Conservation (phyloP, 441 rosid species). For the Adansonia gregorii region DNA sequence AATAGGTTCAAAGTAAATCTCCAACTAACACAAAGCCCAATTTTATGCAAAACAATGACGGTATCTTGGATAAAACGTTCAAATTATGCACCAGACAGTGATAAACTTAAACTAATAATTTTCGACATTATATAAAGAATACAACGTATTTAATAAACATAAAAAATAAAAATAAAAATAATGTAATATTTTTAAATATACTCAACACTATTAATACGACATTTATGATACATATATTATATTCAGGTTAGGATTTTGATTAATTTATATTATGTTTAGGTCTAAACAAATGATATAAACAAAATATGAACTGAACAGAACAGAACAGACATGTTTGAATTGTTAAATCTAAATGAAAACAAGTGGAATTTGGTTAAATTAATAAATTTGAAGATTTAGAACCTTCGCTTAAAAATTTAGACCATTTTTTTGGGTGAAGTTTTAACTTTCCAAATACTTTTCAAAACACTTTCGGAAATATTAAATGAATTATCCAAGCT, state of each 20-base stretch:
- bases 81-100: background rate
- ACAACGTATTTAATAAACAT: no score
- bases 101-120: no score
- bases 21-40: background rate
- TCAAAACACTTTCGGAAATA: constrained; percentile 30
- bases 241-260: no score
- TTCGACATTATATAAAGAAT: no score
- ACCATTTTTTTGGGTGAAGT: constrained; percentile 24
- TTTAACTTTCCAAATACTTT: constrained; percentile 37
- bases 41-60: background rate
- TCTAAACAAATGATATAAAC: no score
- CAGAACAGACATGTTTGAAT: no score
- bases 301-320: no score
- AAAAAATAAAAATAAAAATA: no score
- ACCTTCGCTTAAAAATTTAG: constrained; percentile 26
- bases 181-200: no score
- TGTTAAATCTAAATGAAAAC: background rate
- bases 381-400: background rate
- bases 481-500: background rate
- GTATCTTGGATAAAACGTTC: background rate
- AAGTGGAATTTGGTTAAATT: background rate
- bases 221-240: no score
- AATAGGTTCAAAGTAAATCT: background rate
- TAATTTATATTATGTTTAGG: no score
- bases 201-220: no score